Evolutionary conservation across 129 eudicot genomes (phyloP), one percentile per base, ranked within the genome.

Genomic region (Rutidosis leptorrhynchoides): DNA sequence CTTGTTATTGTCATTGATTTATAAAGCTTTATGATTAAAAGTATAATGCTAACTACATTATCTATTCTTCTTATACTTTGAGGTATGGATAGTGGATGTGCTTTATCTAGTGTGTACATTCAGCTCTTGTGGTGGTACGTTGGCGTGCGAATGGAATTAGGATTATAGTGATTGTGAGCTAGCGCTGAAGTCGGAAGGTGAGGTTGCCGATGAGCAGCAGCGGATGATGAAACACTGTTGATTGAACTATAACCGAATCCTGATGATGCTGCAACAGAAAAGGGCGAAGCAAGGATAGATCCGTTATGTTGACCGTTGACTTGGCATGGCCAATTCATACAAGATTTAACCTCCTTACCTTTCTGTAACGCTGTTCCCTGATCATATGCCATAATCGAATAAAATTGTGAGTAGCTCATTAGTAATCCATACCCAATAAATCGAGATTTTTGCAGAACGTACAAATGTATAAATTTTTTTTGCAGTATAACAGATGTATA

Each of bases 241-340:
- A 67, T 72, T n/a, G 54, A 48, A n/a, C 17, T 56, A 56, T n/a
- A n/a, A n/a, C 61, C 61, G 62, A 46, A 52, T 67, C 45, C 52
- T 62, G 67, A 62, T 35, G 53, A 37, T 62, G 53, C 53, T 35
- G 67, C 67, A 21, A 30, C 52, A 35, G 52, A 23, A 43, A 56
- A 56, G 33, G 61, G 45, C 28, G 77, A 78, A 56, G 64, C 58
- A 22, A 26, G 33, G 61, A 9, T 56, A 26, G 65, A 64, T 70
- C 79, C 83, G 46, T 42, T 70, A 51, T 73, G 66, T 65, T 65
- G 56, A 54, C 71, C 70, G 32, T 71, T 82, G 48, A 78, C 37
- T 22, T 84, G 70, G 84, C 83, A 58, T 60, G 71, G 58, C 84
- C 74, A 68, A 58, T 63, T 79, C 12, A 53, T 35, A 23, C 30